These are phyloP conservation scores for Beta corolliflora DNA, from an alignment of 179 eudicot species.

Conservation along the genomic window DNA sequence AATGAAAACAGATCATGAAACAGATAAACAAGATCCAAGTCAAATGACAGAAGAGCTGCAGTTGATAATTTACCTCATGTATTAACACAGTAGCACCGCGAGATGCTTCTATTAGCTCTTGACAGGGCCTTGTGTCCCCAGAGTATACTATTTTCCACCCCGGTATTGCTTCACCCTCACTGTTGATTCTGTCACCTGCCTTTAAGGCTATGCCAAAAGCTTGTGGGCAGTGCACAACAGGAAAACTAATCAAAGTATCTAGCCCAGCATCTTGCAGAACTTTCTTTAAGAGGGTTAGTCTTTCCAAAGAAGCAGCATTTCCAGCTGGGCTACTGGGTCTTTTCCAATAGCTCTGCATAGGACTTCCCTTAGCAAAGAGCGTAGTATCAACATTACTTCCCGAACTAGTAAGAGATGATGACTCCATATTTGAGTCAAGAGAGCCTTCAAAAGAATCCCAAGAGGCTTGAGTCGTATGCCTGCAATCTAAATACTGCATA, in stretches of 20 bases:
- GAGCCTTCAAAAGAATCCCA: conserved; percentile 45
- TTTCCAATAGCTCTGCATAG: conserved; percentile 76
- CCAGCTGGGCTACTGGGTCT: conserved; percentile 54
- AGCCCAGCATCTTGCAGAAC: conserved; percentile 70
- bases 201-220: conserved; percentile 72
- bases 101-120: conserved; percentile 64
- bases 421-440: conserved; percentile 32
- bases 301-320: conserved; percentile 36
- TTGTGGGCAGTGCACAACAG: conserved; percentile 90
- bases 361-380: conserved; percentile 66
- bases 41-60: background rate
- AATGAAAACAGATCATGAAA: background rate
- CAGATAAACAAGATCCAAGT: background rate
- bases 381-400: conserved; percentile 35
- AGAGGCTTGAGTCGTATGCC: conserved; percentile 68
- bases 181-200: conserved; percentile 59
- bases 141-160: conserved; percentile 98
- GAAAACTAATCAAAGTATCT: conserved; percentile 69
- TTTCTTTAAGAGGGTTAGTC: conserved; percentile 45
- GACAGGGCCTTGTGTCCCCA: conserved; percentile 93
- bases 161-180: conserved; percentile 56
- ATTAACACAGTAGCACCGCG: conserved; percentile 87
- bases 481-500: conserved; percentile 86
- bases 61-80: conserved; percentile 65
- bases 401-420: conserved; percentile 23